Percentiles rank a stretch among this genome's conserved stretches.
These are phyloP conservation scores for Apiospora sp. DNA, from an alignment of 2,329 filamentous ascomycete species.

Conservation along the genomic window DNA sequence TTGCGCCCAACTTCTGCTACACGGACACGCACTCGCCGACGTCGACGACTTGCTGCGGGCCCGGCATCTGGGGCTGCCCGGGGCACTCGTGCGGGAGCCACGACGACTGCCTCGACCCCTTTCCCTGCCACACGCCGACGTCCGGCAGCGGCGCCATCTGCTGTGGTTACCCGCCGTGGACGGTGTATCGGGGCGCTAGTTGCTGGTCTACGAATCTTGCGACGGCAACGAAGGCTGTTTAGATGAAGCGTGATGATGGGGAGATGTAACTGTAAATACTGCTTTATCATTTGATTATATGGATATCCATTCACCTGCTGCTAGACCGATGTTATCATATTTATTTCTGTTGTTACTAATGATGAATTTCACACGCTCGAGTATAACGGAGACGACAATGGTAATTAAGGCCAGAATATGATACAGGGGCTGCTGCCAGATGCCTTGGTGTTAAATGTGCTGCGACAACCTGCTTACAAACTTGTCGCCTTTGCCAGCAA, in stretches of 20 bases:
- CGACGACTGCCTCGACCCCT: neutral
- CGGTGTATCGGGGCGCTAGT: neutral
- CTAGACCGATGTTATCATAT: neutral
- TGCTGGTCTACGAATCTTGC: neutral
- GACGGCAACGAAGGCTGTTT: neutral
- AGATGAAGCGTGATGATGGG: neutral
- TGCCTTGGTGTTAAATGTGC: no score
- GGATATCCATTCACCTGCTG: no score
- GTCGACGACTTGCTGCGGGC: slow-evolving; percentile 8
- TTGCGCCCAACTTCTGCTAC: neutral
- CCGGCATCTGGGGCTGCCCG: neutral
- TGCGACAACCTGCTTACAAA: no score
- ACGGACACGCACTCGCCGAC: neutral
- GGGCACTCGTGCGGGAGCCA: neutral
- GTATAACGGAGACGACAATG: neutral
- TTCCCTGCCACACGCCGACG: neutral
- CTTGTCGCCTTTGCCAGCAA: neutral
- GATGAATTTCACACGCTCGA: no score
- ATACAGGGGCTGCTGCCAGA: neutral
- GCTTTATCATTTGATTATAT: neutral
- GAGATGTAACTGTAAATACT: neutral
- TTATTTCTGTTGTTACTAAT: neutral
- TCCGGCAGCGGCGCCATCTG: neutral
- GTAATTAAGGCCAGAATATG: no score
- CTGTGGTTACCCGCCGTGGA: slow-evolving; percentile 3